These are phyloP conservation scores for Myriosclerotinia scirpicola DNA, from an alignment of 2,329 filamentous ascomycete genomes.

Conservation along the genomic window DNA sequence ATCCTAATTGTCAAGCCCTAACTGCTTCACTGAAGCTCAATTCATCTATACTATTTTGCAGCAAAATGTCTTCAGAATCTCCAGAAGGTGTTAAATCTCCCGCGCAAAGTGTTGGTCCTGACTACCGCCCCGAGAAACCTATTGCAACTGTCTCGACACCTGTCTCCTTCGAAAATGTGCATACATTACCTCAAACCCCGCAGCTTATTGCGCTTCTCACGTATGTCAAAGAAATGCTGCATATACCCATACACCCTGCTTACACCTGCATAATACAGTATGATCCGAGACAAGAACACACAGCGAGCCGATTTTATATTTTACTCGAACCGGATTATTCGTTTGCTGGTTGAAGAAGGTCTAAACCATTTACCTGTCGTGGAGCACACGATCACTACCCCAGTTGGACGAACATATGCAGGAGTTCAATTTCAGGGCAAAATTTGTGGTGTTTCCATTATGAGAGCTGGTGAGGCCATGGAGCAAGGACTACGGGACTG, in stretches of 20 bases:
- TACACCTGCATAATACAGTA: conserved; percentile 53
- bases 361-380: conserved; percentile 94
- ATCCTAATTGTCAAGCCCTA: conserved; percentile 13
- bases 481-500: conserved; percentile 95
- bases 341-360: conserved; percentile 92
- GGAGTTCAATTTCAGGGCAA: conserved; percentile 96
- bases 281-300: conserved; percentile 91
- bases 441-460: conserved; percentile 97
- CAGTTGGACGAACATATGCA: conserved; percentile 82
- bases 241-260: conserved; percentile 16
- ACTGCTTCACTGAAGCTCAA: conserved; percentile 5
- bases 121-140: conserved; percentile 77
- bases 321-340: conserved; percentile 97
- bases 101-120: conserved; percentile 69
- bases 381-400: conserved; percentile 84
- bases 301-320: conserved; percentile 97
- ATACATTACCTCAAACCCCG: conserved; percentile 86
- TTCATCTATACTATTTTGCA: neutral
- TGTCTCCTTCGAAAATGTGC: conserved; percentile 81
- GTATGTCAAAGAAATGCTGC: conserved; percentile 55
- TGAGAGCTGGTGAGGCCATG: conserved; percentile 98
- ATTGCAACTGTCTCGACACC: conserved; percentile 84
- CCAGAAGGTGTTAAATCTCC: conserved; percentile 19
- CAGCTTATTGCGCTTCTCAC: conserved; percentile 96
- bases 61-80: conserved; percentile 16